Conservation (phyloP, 2,329 filamentous ascomycete species). For the Scytalidium lignicola region DNA sequence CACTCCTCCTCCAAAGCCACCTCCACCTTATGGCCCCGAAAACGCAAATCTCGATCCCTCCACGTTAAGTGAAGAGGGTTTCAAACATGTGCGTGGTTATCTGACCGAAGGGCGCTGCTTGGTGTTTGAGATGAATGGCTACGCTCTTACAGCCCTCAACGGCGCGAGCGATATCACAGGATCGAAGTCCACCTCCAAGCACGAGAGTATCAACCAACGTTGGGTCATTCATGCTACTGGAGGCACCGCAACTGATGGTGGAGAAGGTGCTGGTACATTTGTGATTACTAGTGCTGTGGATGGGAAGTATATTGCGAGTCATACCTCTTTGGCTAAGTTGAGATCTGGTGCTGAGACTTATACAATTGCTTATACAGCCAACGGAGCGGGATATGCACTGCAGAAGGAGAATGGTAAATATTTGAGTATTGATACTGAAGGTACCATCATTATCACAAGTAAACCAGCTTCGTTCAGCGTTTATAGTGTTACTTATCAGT, state of each 20-base stretch:
- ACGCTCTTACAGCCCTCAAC: constrained; percentile 33
- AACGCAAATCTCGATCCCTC: constrained; percentile 29
- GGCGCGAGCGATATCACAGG: constrained; percentile 15
- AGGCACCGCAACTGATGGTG: constrained; percentile 14
- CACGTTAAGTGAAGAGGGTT: constrained; percentile 42
- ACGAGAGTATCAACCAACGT: constrained; percentile 38
- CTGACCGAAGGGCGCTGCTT: constrained; percentile 50
- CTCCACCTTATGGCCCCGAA: constrained; percentile 40
- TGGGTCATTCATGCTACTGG: constrained; percentile 41
- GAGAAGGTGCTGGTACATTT: constrained; percentile 19
- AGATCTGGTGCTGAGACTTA: constrained; percentile 2
- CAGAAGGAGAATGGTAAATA: constrained; percentile 2
- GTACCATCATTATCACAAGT: not conserved
- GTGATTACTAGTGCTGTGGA: constrained; percentile 34
- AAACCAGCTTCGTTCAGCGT: not conserved
- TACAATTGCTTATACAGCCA: not conserved
- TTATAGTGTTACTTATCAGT: not conserved
- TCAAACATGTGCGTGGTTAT: constrained; percentile 44
- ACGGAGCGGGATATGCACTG: constrained; percentile 3
- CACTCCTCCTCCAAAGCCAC: constrained; percentile 27
- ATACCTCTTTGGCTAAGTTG: not conserved
- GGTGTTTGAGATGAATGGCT: constrained; percentile 40
- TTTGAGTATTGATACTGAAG: not conserved
- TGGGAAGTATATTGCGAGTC: constrained; percentile 27
- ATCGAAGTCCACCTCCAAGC: constrained; percentile 24